These are phyloP conservation scores for Serendipita sp. DNA, from an alignment of 768 basidiomycete genomes.

Conservation along the genomic window DNA sequence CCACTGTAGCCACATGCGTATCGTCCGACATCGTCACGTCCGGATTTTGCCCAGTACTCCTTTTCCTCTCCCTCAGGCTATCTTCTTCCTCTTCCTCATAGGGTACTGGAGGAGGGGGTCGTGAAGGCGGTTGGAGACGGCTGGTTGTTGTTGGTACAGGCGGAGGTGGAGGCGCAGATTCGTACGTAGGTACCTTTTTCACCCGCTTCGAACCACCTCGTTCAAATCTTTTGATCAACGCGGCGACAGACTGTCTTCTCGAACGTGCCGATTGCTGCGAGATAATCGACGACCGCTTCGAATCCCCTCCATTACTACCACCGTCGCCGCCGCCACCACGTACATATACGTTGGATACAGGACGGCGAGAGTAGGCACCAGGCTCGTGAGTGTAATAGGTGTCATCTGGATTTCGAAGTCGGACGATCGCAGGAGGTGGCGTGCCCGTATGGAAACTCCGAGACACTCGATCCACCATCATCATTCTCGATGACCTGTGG, in stretches of 20 bases:
- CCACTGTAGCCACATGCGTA: not conserved
- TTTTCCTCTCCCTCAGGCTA: no score
- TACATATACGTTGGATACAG: not conserved
- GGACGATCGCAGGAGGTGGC: not conserved
- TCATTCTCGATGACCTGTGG: not conserved
- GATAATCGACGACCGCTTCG: not conserved
- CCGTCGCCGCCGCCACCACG: not conserved
- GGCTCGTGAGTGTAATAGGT: not conserved
- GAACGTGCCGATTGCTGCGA: not conserved
- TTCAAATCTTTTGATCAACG: not conserved
- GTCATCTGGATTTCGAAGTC: not conserved
- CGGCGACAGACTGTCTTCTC: not conserved
- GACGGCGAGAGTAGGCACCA: not conserved
- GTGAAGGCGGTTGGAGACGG: not conserved
- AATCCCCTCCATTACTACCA: no score
- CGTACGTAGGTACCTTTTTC: not conserved
- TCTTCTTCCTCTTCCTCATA: no score
- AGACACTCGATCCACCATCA: not conserved
- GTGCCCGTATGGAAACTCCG: not conserved
- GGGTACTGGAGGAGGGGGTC: no score
- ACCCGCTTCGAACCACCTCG: not conserved
- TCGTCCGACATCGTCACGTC: not conserved
- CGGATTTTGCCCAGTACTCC: not conserved
- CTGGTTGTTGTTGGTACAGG: not conserved
- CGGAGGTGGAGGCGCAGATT: not conserved